Evolutionary conservation across 306 rosid genomes (phyloP).

Genomic region (Acmispon strigosus): DNA sequence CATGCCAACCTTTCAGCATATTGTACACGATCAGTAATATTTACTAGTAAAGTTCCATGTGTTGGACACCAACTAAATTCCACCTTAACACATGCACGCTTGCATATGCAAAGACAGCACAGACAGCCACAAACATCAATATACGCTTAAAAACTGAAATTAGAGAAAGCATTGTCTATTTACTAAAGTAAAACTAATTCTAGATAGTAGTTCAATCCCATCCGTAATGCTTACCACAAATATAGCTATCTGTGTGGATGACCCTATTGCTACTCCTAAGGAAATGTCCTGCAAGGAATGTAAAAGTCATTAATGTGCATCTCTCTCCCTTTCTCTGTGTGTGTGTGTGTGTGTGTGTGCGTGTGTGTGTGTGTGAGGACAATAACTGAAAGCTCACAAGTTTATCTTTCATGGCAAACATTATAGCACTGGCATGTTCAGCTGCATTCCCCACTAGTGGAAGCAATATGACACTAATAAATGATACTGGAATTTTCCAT

Average conservation of each 20-base stretch:
- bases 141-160: background rate
- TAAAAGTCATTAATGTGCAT: constrained; percentile 15
- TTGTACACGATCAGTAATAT: background rate
- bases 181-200: background rate
- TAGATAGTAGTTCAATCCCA: background rate
- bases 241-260: constrained; percentile 80
- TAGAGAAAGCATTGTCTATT: background rate
- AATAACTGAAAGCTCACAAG: constrained; percentile 42
- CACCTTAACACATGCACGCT: no score
- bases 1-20: no score
- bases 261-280: constrained; percentile 78
- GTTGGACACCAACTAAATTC: no score
- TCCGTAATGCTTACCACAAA: constrained; percentile 51
- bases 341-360: background rate
- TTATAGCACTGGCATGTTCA: constrained; percentile 84
- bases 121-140: background rate
- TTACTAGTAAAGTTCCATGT: no score
- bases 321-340: background rate
- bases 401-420: constrained; percentile 91
- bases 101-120: no score
- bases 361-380: background rate
- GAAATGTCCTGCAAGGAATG: constrained; percentile 56
- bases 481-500: constrained; percentile 57
- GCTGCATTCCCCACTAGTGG: constrained; percentile 89
- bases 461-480: constrained; percentile 78